phyloP scores from a whole-genome alignment of 257 asterid genomes.

The Euphrasia confusa region DNA sequence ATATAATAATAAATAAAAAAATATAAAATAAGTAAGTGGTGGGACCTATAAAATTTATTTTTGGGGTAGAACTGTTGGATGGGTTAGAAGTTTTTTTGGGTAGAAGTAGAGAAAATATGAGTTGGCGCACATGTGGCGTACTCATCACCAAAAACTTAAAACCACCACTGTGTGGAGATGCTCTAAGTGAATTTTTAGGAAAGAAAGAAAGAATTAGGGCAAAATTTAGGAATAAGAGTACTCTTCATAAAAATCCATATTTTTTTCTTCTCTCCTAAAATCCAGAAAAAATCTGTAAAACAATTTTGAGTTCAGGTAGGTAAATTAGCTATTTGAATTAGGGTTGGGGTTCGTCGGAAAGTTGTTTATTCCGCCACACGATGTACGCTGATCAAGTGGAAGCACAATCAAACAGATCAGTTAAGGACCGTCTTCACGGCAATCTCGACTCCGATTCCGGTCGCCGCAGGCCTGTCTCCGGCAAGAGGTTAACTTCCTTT shows the following conservation, averaged over 20 bases:
- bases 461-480: conserved; percentile 54
- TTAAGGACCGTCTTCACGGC: conserved; percentile 74
- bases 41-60: no score
- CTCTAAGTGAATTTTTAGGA: no score
- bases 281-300: neutral
- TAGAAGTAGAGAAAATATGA: no score
- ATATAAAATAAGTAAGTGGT: no score
- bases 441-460: conserved; percentile 36
- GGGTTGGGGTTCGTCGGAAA: conserved; percentile 32
- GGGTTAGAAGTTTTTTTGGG: no score
- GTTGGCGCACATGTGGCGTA: no score
- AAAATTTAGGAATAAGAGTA: no score
- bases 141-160: no score
- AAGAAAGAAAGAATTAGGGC: no score
- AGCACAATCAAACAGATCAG: conserved; percentile 50
- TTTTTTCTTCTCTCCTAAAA: neutral
- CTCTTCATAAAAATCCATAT: conserved; percentile 1
- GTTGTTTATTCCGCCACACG: conserved; percentile 10
- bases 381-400: conserved; percentile 92
- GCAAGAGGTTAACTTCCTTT: conserved; percentile 54
- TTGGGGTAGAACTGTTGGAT: no score
- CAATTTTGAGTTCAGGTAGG: neutral
- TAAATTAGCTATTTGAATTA: conserved; percentile 21
- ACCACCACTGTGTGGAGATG: no score
- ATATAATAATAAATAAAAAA: no score